Evolutionary conservation across 2,329 filamentous ascomycete species (phyloP).

Genomic region (Neophaeococcomyces mojaviensis): DNA sequence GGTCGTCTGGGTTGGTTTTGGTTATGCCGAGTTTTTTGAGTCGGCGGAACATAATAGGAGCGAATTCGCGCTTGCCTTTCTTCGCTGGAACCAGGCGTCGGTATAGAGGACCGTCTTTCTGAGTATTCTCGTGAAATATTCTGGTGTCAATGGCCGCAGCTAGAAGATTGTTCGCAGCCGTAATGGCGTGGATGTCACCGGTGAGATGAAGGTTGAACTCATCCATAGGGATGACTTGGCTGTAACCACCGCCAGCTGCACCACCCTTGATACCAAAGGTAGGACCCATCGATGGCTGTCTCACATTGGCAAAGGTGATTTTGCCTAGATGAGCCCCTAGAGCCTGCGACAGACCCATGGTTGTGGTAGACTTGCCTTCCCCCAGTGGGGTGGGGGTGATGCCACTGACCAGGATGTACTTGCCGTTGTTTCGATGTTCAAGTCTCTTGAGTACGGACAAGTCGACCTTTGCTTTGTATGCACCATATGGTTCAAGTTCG

Average conservation of each 20-base stretch:
- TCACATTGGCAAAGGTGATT: constrained; percentile 90
- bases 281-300: constrained; percentile 92
- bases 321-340: constrained; percentile 80
- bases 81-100: constrained; percentile 79
- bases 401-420: constrained; percentile 86
- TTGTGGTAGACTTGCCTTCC: constrained; percentile 97
- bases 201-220: constrained; percentile 98
- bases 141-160: constrained; percentile 94
- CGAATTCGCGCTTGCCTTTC: constrained; percentile 81
- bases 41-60: constrained; percentile 83
- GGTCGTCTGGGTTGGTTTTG: constrained; percentile 85
- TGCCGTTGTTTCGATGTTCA: constrained; percentile 77
- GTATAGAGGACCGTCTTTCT: constrained; percentile 83
- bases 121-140: constrained; percentile 95
- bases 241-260: constrained; percentile 94
- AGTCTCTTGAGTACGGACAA: constrained; percentile 74
- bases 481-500: constrained; percentile 89
- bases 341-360: constrained; percentile 89
- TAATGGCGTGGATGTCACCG: constrained; percentile 95
- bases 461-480: constrained; percentile 93
- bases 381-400: constrained; percentile 95
- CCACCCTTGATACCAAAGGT: constrained; percentile 99
- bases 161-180: constrained; percentile 92
- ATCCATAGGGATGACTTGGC: constrained; percentile 98
- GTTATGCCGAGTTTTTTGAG: constrained; percentile 92